These are phyloP conservation scores for Tolypocladium paradoxum DNA, from an alignment of 2,329 filamentous ascomycete species.

Conservation along the genomic window DNA sequence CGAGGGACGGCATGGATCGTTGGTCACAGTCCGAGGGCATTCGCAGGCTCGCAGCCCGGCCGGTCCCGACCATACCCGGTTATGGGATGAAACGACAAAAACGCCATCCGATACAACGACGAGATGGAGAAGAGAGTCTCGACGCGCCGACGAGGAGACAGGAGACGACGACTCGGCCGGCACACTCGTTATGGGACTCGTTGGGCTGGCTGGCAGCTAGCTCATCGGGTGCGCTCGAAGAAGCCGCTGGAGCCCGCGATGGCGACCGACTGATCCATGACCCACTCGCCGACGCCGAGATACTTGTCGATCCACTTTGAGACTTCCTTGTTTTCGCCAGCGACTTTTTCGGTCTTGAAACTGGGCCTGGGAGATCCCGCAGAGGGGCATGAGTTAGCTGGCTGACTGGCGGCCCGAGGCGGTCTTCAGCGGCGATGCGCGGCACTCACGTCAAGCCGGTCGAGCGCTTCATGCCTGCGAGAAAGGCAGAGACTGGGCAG, in stretches of 20 bases:
- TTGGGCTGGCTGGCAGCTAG: neutral
- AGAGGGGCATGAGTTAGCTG: constrained; percentile 20
- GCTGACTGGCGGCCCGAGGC: neutral
- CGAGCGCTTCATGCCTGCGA: constrained; percentile 94
- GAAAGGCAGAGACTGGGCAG: constrained; percentile 76
- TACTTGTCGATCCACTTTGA: constrained; percentile 89
- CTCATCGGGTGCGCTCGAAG: constrained; percentile 83
- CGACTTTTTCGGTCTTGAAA: constrained; percentile 76
- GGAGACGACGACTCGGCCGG: neutral
- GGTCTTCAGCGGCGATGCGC: neutral
- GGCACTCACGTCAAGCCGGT: constrained; percentile 89
- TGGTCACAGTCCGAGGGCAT: neutral
- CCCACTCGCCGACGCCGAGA: constrained; percentile 88
- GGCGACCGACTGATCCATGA: constrained; percentile 95
- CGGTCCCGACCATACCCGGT: neutral
- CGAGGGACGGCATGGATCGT: neutral
- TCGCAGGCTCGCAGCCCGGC: neutral
- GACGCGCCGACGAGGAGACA: neutral
- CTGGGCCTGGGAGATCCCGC: constrained; percentile 47
- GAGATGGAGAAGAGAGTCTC: neutral
- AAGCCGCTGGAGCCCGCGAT: constrained; percentile 79
- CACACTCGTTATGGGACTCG: neutral
- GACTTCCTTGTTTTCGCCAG: constrained; percentile 68
- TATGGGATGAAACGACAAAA: neutral
- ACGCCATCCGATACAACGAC: neutral